A percentile compares a stretch with the other conserved stretches of the same genome.
phyloP scores from a whole-genome alignment of 768 basidiomycete genomes.

The Kwoniella pini region DNA sequence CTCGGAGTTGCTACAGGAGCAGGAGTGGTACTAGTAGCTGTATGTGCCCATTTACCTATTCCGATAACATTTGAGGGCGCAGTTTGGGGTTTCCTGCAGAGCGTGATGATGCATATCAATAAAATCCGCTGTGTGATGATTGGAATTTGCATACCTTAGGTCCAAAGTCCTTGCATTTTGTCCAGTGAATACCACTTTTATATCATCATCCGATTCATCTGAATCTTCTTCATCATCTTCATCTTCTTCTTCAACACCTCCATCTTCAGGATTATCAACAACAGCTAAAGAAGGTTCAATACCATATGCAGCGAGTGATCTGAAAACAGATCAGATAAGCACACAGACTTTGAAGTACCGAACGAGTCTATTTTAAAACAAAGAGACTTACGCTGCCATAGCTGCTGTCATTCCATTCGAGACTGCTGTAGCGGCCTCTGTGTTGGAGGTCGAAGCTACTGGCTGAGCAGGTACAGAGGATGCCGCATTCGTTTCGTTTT shows the following conservation, averaged over 20 bases:
- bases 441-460: neutral
- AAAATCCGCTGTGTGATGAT: neutral
- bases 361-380: no score
- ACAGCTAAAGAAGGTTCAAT: conserved; percentile 34
- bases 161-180: conserved; percentile 46
- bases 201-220: conserved; percentile 32
- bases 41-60: conserved; percentile 50
- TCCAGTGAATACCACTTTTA: conserved; percentile 45
- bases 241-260: conserved; percentile 40
- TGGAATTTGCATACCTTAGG: conserved; percentile 41
- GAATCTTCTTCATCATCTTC: conserved; percentile 24
- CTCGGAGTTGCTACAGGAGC: conserved; percentile 15
- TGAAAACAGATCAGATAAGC: no score
- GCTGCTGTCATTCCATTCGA: conserved; percentile 18
- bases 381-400: conserved; percentile 32
- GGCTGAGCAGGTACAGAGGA: conserved; percentile 53
- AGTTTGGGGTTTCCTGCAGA: conserved; percentile 33
- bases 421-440: neutral
- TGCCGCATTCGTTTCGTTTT: no score
- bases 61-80: conserved; percentile 42
- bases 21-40: conserved; percentile 29
- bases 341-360: neutral
- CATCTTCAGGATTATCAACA: conserved; percentile 37
- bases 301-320: conserved; percentile 41
- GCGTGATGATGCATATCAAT: no score